Percentiles rank a stretch among this genome's conserved stretches.
Conservation (phyloP, 306 rosid genomes). For the Glycine tomentella region DNA sequence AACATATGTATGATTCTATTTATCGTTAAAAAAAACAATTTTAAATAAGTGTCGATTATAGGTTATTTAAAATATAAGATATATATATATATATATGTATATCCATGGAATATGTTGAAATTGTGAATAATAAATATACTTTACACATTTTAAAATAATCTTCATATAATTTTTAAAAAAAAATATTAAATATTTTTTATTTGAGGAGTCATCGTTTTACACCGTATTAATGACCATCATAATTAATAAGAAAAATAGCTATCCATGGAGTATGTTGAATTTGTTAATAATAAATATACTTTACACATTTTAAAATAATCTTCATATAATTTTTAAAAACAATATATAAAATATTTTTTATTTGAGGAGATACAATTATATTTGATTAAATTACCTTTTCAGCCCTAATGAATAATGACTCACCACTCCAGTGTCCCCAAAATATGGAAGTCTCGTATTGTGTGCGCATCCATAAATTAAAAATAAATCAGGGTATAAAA, state of each 20-base stretch:
- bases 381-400: background rate
- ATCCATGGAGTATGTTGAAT: background rate
- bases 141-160: background rate
- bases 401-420: background rate
- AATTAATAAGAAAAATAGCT: too few relatives aligned
- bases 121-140: background rate
- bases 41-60: background rate
- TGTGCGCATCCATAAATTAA: constrained; percentile 34
- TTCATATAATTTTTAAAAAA: too few relatives aligned
- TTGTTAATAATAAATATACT: background rate
- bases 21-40: background rate
- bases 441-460: constrained; percentile 4
- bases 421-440: background rate
- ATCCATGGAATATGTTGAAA: background rate
- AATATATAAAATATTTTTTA: too few relatives aligned
- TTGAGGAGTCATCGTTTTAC: too few relatives aligned
- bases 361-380: background rate
- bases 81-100: too few relatives aligned
- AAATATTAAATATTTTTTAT: too few relatives aligned
- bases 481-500: constrained; percentile 34
- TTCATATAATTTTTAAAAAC: too few relatives aligned
- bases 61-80: too few relatives aligned
- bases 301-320: background rate
- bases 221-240: too few relatives aligned
- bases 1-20: background rate